These are phyloP conservation scores for Aspergillus haitiensis DNA, from an alignment of 495 filamentous ascomycete genomes.

Conservation along the genomic window DNA sequence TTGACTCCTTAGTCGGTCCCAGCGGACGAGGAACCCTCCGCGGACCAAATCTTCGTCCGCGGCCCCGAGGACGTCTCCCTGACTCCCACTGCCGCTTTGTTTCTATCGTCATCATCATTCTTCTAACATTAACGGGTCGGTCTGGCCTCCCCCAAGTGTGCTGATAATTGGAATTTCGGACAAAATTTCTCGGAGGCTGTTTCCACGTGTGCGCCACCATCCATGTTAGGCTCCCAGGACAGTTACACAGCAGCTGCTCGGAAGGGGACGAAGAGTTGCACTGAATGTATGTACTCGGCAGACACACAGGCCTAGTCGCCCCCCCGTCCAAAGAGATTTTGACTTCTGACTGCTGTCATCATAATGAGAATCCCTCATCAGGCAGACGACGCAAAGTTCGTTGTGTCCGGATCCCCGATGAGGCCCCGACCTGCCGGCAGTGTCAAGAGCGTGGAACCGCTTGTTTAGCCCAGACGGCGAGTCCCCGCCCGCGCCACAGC, in stretches of 20 bases:
- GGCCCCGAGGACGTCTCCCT: neutral
- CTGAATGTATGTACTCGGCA: constrained; percentile 34
- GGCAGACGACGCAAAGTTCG: constrained; percentile 34
- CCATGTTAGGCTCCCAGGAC: constrained; percentile 10
- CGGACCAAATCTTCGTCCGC: constrained; percentile 22
- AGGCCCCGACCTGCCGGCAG: constrained; percentile 24
- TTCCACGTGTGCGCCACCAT: constrained; percentile 3
- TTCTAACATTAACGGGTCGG: neutral
- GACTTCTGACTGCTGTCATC: too few species aligned
- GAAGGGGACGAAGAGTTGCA: constrained; percentile 44
- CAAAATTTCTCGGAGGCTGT: neutral
- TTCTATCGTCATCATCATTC: neutral
- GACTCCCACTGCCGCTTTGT: neutral
- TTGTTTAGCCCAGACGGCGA: constrained; percentile 28
- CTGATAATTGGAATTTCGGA: neutral
- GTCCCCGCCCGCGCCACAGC: constrained; percentile 11
- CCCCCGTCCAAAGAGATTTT: neutral
- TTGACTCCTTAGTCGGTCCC: neutral
- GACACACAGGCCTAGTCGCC: neutral
- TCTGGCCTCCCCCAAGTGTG: neutral
- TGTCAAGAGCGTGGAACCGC: constrained; percentile 27
- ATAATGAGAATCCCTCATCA: neutral
- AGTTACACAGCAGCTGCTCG: constrained; percentile 14
- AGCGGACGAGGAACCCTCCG: constrained; percentile 5
- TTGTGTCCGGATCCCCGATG: constrained; percentile 27